Evolutionary conservation across 805 yeast genomes (phyloP).

Genomic region (Ogataea zsoltii): DNA sequence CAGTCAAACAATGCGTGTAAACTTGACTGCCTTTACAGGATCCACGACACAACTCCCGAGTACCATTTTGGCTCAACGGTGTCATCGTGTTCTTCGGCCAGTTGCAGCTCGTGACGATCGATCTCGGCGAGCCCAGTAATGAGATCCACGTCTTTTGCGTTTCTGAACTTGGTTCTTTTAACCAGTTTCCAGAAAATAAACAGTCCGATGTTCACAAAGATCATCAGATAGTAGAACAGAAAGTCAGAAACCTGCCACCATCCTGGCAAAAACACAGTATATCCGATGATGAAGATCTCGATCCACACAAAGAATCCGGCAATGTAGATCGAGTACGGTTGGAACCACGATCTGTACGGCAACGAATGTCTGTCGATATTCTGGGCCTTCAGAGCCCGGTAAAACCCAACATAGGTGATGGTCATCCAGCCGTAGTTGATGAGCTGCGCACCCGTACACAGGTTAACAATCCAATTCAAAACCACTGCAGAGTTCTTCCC

Average conservation of each 20-base stretch:
- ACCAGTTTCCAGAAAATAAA: slow-evolving; percentile 39
- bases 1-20: no score
- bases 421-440: slow-evolving; percentile 48
- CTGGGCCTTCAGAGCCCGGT: slow-evolving; percentile 42
- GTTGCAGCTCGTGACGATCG: slow-evolving; percentile 38
- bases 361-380: slow-evolving; percentile 39
- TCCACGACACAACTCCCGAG: slow-evolving; percentile 12
- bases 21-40: no score
- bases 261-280: slow-evolving; percentile 43
- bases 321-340: slow-evolving; percentile 39
- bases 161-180: slow-evolving; percentile 38
- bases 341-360: slow-evolving; percentile 45
- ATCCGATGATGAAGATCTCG: slow-evolving; percentile 39
- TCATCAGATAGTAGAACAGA: slow-evolving; percentile 44
- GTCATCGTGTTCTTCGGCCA: slow-evolving; percentile 7
- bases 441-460: slow-evolving; percentile 49
- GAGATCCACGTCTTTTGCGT: slow-evolving; percentile 40
- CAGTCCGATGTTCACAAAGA: slow-evolving; percentile 40
- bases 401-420: slow-evolving; percentile 44
- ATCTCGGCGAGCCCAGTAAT: slow-evolving; percentile 40
- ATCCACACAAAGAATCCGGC: slow-evolving; percentile 30
- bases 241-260: slow-evolving; percentile 39
- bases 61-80: slow-evolving; percentile 9
- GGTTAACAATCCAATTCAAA: slow-evolving; percentile 46
- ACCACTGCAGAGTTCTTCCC: slow-evolving; percentile 37